These are phyloP conservation scores for Scedosporium minutisporum DNA, from an alignment of 2,329 filamentous ascomycete genomes.

Conservation along the genomic window DNA sequence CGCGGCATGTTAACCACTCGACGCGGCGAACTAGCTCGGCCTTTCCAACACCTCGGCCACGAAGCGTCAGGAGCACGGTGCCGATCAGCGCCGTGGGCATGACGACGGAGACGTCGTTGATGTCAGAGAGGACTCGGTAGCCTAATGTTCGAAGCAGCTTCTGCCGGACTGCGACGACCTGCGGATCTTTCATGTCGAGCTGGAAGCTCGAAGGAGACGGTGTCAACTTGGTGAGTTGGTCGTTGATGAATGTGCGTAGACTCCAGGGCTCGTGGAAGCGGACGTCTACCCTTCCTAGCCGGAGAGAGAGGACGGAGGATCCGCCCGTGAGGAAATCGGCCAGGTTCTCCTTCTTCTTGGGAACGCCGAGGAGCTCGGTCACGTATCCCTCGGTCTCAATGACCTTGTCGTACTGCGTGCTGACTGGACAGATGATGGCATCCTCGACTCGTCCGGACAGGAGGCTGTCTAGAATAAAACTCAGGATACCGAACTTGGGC, in stretches of 20 bases:
- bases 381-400: constrained; percentile 98
- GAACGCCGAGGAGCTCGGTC: constrained; percentile 82
- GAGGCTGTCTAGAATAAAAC: constrained; percentile 83
- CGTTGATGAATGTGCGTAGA: constrained; percentile 67
- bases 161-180: constrained; percentile 48
- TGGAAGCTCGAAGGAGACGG: constrained; percentile 23
- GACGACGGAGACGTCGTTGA: constrained; percentile 91
- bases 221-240: constrained; percentile 53
- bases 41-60: constrained; percentile 85
- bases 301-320: constrained; percentile 79
- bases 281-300: constrained; percentile 85
- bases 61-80: constrained; percentile 81
- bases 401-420: constrained; percentile 97
- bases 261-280: constrained; percentile 97
- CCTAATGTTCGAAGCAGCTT: constrained; percentile 77
- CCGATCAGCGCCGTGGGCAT: constrained; percentile 97
- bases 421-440: constrained; percentile 88
- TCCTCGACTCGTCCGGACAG: constrained; percentile 82
- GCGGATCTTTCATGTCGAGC: constrained; percentile 24
- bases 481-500: constrained; percentile 91
- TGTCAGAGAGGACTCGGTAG: constrained; percentile 86
- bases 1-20: constrained; percentile 77
- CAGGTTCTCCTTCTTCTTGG: constrained; percentile 92
- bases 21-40: constrained; percentile 76
- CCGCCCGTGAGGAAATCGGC: constrained; percentile 76